Conservation (phyloP, 2,329 filamentous ascomycete genomes). For the Paraphoma chrysanthemicola region DNA sequence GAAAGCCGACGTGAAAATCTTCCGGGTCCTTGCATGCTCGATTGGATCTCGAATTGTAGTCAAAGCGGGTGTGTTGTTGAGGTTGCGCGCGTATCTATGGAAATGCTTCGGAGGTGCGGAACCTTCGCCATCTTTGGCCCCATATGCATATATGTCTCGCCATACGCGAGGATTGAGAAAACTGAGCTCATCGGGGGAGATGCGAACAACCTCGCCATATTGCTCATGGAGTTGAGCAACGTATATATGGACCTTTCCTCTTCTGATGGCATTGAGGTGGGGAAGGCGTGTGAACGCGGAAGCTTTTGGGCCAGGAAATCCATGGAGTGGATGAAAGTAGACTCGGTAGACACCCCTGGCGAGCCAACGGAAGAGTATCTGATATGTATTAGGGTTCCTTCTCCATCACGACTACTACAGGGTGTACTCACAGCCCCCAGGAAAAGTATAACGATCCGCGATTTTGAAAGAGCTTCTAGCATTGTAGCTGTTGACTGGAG, state of each 20-base stretch:
- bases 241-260: not conserved
- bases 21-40: slow-evolving; percentile 18
- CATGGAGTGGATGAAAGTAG: slow-evolving; percentile 51
- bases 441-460: not conserved
- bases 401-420: not conserved
- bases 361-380: slow-evolving; percentile 14
- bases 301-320: slow-evolving; percentile 49
- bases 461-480: not conserved
- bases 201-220: slow-evolving; percentile 37
- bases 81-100: not conserved
- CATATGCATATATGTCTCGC: slow-evolving; percentile 31
- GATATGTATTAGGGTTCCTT: not conserved
- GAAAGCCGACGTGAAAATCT: slow-evolving; percentile 41
- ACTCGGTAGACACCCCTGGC: slow-evolving; percentile 40
- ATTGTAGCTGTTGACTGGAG: not conserved
- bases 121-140: slow-evolving; percentile 9
- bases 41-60: not conserved
- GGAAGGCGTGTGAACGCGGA: slow-evolving; percentile 25
- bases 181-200: slow-evolving; percentile 24
- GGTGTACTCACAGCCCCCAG: not conserved
- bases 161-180: slow-evolving; percentile 19
- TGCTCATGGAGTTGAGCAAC: slow-evolving; percentile 37
- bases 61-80: not conserved
- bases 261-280: not conserved
- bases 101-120: slow-evolving; percentile 9